Evolutionary conservation across 2,329 filamentous ascomycete genomes (phyloP), one percentile per base, ranked within the genome.

Genomic region (Stagonosporopsis vannaccii): DNA sequence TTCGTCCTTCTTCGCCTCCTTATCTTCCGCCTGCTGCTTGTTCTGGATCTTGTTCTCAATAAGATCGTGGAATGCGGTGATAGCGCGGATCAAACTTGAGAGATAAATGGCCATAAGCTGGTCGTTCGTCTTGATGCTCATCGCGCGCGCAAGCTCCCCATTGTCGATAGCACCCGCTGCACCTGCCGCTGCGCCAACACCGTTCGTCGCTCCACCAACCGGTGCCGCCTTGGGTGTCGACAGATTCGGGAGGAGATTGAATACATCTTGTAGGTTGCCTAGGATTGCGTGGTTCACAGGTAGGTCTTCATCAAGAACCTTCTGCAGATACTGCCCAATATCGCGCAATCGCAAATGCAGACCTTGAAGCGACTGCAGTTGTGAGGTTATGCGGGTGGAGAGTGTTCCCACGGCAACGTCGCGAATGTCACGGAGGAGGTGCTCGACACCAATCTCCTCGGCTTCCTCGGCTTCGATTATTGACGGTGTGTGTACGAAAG

Each of bases 41-140:
- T 99, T 99, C 82, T 98, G 94, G 67, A 98, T 97, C 85, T 99
- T 99, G 83, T 99, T 99, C 82, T 99, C 95, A 66, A 99, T 99
- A 66, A 99, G 81, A 75, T 99, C 95, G 77, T 99, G 95, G 88
- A 98, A 99, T 7, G 95, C 95, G 12, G 95, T 98, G 73, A 99
- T 99, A 54, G 95, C 95, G 59, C 95, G 87, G 79, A 99, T 98
- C 81, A 98, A 81, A 81, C 91, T 96, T 80, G 91, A 96, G 51
- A 99, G 84, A 79, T 99, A 99, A 76, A 99, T 98, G 48, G 93
- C 88, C 91, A 99, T 97, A 63, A 99, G 86, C 81, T 99, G 95
- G 77, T 99, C 95, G 74, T 99, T 99, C 56, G 94, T 98, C 86
- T 99, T 99, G 81, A 97, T 87, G 79, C 92, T 96, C 92, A 99